Conservation (phyloP, 177 flowering plant species). For the Tripterygium wilfordii region DNA sequence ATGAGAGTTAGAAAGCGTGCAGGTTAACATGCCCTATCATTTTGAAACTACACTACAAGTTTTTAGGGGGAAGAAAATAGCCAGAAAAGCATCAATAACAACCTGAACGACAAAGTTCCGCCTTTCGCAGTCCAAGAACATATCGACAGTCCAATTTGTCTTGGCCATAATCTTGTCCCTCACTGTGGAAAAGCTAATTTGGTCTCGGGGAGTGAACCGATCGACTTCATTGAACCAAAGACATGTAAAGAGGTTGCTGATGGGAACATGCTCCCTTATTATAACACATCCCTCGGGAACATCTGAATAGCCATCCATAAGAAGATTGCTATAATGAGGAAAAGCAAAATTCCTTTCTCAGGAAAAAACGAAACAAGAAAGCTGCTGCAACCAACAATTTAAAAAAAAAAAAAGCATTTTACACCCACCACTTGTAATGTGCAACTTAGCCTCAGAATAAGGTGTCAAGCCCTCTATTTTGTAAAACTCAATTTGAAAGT, state of each 20-base stretch:
- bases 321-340: not conserved
- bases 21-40: too few species aligned
- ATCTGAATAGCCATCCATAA: constrained; percentile 17
- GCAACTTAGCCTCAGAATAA: constrained; percentile 38
- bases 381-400: not conserved
- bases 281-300: constrained; percentile 44
- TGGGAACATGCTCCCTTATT: constrained; percentile 59
- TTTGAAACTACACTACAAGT: too few species aligned
- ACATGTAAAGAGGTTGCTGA: constrained; percentile 61
- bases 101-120: constrained; percentile 54
- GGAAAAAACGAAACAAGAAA: not conserved
- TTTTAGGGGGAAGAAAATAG: not conserved
- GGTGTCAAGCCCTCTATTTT: constrained; percentile 40
- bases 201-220: constrained; percentile 70
- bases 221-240: constrained; percentile 82
- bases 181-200: constrained; percentile 58
- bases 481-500: constrained; percentile 39
- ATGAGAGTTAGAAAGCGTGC: not conserved
- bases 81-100: constrained; percentile 1
- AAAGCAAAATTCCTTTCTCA: too few species aligned
- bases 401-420: constrained; percentile 1
- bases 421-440: constrained; percentile 37
- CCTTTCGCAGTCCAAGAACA: constrained; percentile 49
- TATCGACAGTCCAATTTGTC: constrained; percentile 29
- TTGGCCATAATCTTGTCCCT: constrained; percentile 34